Evolutionary conservation across 805 yeast species (phyloP), one percentile per base, ranked within the genome.

Genomic region (Suhomyces emberorum): DNA sequence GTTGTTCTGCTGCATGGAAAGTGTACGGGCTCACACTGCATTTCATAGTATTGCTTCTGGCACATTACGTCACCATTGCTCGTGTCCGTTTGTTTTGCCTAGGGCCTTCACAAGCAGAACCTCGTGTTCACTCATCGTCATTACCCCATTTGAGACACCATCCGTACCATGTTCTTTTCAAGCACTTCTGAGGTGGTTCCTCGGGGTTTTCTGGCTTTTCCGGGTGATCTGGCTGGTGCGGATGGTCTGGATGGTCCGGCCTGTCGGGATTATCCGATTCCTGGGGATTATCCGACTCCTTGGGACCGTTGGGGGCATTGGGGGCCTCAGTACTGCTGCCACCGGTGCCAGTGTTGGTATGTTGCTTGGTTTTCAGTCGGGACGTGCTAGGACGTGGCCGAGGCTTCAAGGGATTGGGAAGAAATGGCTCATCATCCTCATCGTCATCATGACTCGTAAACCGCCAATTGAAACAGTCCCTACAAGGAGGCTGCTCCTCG

Each of bases 391-490:
- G 28, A 12, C 15, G n/a, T 7, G 37, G 37, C 24, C 32, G 25
- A n/a, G 66, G 65, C 36, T 41, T 37, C 32, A 66, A 55, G 1
- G 72, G 71, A 37, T 64, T 59, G 14, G 71, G 70, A 34, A 64
- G 43, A 20, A 33, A 29, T 14, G 70, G 70, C 49, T 57, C 65
- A 36, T 65, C 69, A 12, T 50, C 59, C 40, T 60, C 67, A 19
- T 49, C 46, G 37, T 68, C 69, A 35, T 70, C 70, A 37, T 70
- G 77, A 15, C 72, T 69, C 3, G 83, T 76, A 56, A 75, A 88
- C 33, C 80, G 72, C 98, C 98, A 89, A 52, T 85, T 84, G 59
- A 76, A 84, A 57, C 98, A 89, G 52, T 89, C 98, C 37, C 81
- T 72, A 56, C 98, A 89, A 0, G 93, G 88, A 1, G 89, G 84